phyloP scores from a whole-genome alignment of 2,329 filamentous ascomycete genomes.

The Dothideomycetes sp. region DNA sequence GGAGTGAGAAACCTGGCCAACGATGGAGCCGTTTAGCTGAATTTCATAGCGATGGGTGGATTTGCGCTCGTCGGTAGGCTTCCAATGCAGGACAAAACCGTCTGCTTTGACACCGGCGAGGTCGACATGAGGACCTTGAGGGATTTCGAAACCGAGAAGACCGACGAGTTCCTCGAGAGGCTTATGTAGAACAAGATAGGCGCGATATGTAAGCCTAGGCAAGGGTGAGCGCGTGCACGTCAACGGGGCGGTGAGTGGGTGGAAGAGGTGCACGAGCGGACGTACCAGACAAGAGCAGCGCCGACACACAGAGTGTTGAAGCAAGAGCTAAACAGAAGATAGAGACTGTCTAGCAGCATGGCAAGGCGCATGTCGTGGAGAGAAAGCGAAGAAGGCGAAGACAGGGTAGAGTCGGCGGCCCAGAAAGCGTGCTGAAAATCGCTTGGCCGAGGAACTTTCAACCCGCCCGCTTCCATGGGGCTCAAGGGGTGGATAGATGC shows the following conservation, averaged over 20 bases:
- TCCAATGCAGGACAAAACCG: conserved; percentile 86
- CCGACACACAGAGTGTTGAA: conserved; percentile 15
- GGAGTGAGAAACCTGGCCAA: conserved; percentile 72
- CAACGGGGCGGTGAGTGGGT: background rate
- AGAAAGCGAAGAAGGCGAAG: conserved; percentile 1
- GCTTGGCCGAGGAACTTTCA: conserved; percentile 1
- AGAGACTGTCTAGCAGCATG: conserved; percentile 14
- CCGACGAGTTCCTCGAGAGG: conserved; percentile 84
- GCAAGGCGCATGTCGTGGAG: conserved; percentile 8
- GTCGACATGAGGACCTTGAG: conserved; percentile 78
- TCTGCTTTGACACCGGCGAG: conserved; percentile 82
- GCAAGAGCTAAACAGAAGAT: conserved; percentile 12
- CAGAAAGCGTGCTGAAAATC: conserved; percentile 1
- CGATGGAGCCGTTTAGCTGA: conserved; percentile 73
- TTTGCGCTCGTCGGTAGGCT: conserved; percentile 37
- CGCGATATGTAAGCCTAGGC: conserved; percentile 65
- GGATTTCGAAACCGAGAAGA: conserved; percentile 88
- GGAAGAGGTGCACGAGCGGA: background rate
- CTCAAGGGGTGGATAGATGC: background rate
- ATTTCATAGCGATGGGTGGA: conserved; percentile 81
- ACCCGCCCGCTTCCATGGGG: conserved; percentile 6
- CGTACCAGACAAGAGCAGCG: conserved; percentile 14
- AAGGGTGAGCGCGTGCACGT: conserved; percentile 2
- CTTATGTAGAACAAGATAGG: conserved; percentile 80
- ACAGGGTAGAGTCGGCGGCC: background rate